Percentiles rank a stretch among this genome's conserved stretches.
Conservation (phyloP, 805 yeast genomes). For the Myxozyma neglecta region DNA sequence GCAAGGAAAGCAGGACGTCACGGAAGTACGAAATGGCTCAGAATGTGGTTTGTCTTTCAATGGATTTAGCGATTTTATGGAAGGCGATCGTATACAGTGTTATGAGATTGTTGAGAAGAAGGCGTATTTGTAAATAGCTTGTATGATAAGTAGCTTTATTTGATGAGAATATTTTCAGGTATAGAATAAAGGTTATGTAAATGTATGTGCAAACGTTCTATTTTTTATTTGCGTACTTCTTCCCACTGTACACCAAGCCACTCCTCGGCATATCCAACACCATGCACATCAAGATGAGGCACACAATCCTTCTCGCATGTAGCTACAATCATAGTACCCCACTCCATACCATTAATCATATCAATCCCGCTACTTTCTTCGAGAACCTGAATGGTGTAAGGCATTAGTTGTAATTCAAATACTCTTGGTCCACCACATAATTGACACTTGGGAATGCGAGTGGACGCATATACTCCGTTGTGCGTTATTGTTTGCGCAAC, state of each 20-base stretch:
- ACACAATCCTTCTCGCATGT: slow-evolving; percentile 69
- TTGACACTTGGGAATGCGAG: slow-evolving; percentile 60
- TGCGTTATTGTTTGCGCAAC: slow-evolving; percentile 47
- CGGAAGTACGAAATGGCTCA: slow-evolving; percentile 75
- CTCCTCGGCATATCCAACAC: slow-evolving; percentile 80
- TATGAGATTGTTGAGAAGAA: slow-evolving; percentile 63
- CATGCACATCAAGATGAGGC: slow-evolving; percentile 58
- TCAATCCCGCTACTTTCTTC: slow-evolving; percentile 52
- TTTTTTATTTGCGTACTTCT: slow-evolving; percentile 25
- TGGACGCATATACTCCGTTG: slow-evolving; percentile 20
- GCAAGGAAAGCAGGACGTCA: slow-evolving; percentile 75
- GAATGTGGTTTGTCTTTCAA: slow-evolving; percentile 87
- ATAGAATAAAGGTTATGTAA: no score
- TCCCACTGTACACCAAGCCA: slow-evolving; percentile 90
- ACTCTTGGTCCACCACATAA: slow-evolving; percentile 53
- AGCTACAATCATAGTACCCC: slow-evolving; percentile 90
- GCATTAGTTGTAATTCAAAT: slow-evolving; percentile 92
- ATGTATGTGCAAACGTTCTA: not conserved
- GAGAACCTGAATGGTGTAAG: slow-evolving; percentile 80
- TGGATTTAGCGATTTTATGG: slow-evolving; percentile 63
- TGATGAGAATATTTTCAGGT: no score
- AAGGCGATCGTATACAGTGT: slow-evolving; percentile 74
- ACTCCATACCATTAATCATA: slow-evolving; percentile 82
- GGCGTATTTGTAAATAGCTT: slow-evolving; percentile 12
- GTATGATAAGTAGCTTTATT: no score